These are phyloP conservation scores for Talaromyces trachyspermus DNA, from an alignment of 495 filamentous ascomycete species.

Conservation along the genomic window DNA sequence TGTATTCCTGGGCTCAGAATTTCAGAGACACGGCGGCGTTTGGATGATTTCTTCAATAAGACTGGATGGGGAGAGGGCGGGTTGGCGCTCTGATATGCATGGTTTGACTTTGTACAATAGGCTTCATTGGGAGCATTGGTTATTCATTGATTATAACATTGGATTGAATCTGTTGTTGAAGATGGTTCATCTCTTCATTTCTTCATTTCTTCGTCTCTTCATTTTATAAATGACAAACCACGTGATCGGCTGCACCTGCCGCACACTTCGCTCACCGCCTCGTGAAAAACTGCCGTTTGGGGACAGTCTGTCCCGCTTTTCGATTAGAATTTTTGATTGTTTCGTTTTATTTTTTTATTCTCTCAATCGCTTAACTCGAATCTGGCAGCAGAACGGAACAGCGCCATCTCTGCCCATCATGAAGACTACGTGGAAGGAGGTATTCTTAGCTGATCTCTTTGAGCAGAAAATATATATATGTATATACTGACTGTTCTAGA, in stretches of 20 bases:
- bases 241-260: neutral
- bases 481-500: slow-evolving; percentile 37
- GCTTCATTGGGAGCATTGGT: no score
- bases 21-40: no score
- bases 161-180: no score
- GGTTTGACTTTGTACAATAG: slow-evolving; percentile 2
- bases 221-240: neutral
- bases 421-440: slow-evolving; percentile 70
- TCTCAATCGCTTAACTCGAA: neutral
- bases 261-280: slow-evolving; percentile 11
- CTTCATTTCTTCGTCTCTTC: neutral
- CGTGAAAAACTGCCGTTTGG: slow-evolving; percentile 11
- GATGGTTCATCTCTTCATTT: neutral
- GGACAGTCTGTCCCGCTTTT: slow-evolving; percentile 5
- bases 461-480: neutral
- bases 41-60: no score
- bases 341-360: slow-evolving; percentile 14
- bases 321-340: slow-evolving; percentile 8
- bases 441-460: slow-evolving; percentile 15
- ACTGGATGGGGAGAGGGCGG: neutral
- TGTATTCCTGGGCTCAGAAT: no score
- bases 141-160: no score
- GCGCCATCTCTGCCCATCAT: slow-evolving; percentile 38
- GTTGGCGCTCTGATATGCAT: neutral
- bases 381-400: neutral